phyloP scores from a whole-genome alignment of 2,329 filamentous ascomycete species.

The Paecilomyces variotii region DNA sequence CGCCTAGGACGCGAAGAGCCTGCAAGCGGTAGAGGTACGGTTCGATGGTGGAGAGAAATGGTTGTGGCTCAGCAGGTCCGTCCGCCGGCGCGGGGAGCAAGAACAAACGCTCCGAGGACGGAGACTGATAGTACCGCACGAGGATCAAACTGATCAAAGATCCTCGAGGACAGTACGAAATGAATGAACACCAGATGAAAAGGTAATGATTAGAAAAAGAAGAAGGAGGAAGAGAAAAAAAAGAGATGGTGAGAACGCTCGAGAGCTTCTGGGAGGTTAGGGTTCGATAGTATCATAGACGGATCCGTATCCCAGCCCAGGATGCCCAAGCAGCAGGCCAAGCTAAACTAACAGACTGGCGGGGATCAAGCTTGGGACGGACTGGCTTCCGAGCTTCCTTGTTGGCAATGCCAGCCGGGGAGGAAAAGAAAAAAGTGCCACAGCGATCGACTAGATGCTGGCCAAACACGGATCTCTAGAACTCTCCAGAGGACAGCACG shows the following conservation, averaged over 20 bases:
- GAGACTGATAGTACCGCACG: background rate
- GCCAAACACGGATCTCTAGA: background rate
- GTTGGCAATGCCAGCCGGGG: constrained; percentile 2
- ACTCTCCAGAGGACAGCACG: background rate
- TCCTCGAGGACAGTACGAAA: background rate
- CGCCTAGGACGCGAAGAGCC: background rate
- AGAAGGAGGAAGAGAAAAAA: background rate
- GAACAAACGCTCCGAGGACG: background rate
- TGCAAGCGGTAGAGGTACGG: background rate
- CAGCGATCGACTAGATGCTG: background rate
- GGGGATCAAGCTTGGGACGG: background rate
- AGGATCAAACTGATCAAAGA: background rate
- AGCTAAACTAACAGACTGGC: background rate
- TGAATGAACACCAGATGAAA: background rate
- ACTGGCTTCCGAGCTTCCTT: background rate
- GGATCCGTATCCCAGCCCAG: background rate
- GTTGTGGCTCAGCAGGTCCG: background rate
- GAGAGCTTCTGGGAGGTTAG: background rate
- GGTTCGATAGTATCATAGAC: background rate
- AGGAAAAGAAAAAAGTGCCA: constrained; percentile 1
- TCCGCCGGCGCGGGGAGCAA: background rate
- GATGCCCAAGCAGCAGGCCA: background rate
- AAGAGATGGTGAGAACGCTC: background rate
- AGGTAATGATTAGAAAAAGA: background rate
- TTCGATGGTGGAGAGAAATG: background rate